phyloP scores from a whole-genome alignment of 805 yeast genomes.

The Candida palmyrensis region DNA sequence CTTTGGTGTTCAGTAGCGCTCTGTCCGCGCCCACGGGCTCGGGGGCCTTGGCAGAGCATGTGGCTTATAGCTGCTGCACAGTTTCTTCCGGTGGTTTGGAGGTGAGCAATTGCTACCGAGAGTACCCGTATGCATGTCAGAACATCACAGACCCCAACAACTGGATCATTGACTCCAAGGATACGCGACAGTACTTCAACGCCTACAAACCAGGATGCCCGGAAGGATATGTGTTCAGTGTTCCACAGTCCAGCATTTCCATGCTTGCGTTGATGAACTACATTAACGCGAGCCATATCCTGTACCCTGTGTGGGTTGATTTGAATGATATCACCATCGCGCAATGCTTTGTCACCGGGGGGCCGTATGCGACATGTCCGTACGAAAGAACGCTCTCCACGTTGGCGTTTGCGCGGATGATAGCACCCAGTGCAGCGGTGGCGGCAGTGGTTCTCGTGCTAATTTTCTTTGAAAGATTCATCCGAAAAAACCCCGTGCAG shows the following conservation, averaged over 20 bases:
- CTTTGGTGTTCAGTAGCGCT: too few relatives aligned
- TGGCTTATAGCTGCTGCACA: conserved; percentile 39
- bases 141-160: conserved; percentile 28
- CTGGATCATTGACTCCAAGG: conserved; percentile 38
- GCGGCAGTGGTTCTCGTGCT: conserved; percentile 46
- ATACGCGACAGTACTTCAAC: conserved; percentile 38
- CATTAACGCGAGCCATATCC: conserved; percentile 17
- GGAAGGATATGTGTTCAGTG: conserved; percentile 22
- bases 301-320: conserved; percentile 67
- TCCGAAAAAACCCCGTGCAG: conserved; percentile 63
- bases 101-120: conserved; percentile 61
- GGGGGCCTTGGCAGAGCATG: conserved; percentile 10
- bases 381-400: conserved; percentile 53
- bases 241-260: conserved; percentile 33
- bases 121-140: conserved; percentile 53
- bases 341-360: conserved; percentile 85
- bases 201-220: conserved; percentile 31
- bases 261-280: conserved; percentile 20
- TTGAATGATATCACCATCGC: conserved; percentile 68
- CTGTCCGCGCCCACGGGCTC: too few relatives aligned
- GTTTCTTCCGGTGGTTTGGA: conserved; percentile 48
- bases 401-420: conserved; percentile 54
- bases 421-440: conserved; percentile 63
- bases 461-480: conserved; percentile 48
- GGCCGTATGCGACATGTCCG: conserved; percentile 74